Conservation (phyloP, 805 yeast species). For the Ogataea trehaloabstinens region DNA sequence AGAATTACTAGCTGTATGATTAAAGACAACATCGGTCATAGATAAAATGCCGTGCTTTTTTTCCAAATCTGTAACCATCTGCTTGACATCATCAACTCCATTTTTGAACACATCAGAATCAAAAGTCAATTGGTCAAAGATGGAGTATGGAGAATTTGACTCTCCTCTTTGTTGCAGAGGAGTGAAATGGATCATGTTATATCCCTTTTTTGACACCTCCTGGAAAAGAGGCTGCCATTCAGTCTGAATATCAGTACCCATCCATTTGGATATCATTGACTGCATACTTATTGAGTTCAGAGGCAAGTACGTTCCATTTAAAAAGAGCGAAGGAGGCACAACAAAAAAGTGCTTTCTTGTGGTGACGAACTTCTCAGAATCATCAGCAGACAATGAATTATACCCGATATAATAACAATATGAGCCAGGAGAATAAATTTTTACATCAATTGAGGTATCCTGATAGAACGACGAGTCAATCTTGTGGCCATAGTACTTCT, state of each 20-base stretch:
- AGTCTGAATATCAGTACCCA: conserved; percentile 54
- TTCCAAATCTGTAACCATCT: conserved; percentile 50
- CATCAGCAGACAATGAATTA: conserved; percentile 31
- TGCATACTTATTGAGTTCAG: conserved; percentile 80
- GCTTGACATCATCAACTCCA: conserved; percentile 50
- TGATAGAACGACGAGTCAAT: conserved; percentile 59
- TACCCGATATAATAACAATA: conserved; percentile 72
- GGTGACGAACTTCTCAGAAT: conserved; percentile 32
- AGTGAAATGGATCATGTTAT: conserved; percentile 95
- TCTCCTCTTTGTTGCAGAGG: conserved; percentile 89
- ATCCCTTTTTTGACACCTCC: conserved; percentile 68
- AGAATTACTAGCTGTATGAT: conserved; percentile 92
- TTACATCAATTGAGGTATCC: conserved; percentile 60
- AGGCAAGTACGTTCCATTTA: conserved; percentile 57
- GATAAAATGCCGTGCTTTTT: conserved; percentile 62
- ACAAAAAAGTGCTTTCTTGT: conserved; percentile 70
- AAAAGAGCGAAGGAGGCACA: conserved; percentile 71
- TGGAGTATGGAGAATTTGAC: conserved; percentile 91
- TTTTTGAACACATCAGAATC: conserved; percentile 63
- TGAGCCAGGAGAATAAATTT: conserved; percentile 72
- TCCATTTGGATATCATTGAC: conserved; percentile 88
- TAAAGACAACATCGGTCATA: conserved; percentile 89
- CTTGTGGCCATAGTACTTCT: conserved; percentile 48
- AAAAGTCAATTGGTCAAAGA: conserved; percentile 77
- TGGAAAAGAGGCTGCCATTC: conserved; percentile 69